A percentile compares a stretch with the other conserved stretches of the same genome.
phyloP scores from a whole-genome alignment of 345 rosid genomes.

The Rhodamnia rubescens region DNA sequence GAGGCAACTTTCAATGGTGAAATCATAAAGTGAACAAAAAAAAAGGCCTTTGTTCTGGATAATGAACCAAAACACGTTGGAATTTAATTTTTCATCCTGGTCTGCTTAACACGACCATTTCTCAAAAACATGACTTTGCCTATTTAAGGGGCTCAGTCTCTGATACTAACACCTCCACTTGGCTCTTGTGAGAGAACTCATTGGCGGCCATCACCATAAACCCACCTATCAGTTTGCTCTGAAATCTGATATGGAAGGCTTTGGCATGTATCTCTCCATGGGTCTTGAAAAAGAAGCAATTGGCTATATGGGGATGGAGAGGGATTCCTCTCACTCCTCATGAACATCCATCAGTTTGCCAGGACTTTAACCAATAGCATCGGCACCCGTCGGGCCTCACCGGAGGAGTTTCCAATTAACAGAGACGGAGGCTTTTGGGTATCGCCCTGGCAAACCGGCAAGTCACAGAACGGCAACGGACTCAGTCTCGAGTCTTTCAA shows the following conservation, averaged over 20 bases:
- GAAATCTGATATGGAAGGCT: conserved; percentile 22
- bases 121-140: neutral
- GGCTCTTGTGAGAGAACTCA: conserved; percentile 18
- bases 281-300: conserved; percentile 12
- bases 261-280: conserved; percentile 21
- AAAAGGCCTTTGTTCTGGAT: neutral
- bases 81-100: neutral
- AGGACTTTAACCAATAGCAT: conserved; percentile 8
- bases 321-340: neutral
- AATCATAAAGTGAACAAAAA: neutral
- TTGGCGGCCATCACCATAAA: neutral
- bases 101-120: neutral
- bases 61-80: neutral
- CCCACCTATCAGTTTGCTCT: conserved; percentile 17
- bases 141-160: conserved; percentile 30
- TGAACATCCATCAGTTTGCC: conserved; percentile 25
- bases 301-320: conserved; percentile 9
- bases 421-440: conserved; percentile 10
- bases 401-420: neutral
- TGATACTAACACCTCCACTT: conserved; percentile 16
- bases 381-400: neutral
- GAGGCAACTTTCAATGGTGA: conserved; percentile 9
- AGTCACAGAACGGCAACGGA: conserved; percentile 58
- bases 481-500: conserved; percentile 15
- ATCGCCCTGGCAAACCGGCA: conserved; percentile 50